Evolutionary conservation across 345 rosid genomes (phyloP).

Genomic region (Mercurialis annua): DNA sequence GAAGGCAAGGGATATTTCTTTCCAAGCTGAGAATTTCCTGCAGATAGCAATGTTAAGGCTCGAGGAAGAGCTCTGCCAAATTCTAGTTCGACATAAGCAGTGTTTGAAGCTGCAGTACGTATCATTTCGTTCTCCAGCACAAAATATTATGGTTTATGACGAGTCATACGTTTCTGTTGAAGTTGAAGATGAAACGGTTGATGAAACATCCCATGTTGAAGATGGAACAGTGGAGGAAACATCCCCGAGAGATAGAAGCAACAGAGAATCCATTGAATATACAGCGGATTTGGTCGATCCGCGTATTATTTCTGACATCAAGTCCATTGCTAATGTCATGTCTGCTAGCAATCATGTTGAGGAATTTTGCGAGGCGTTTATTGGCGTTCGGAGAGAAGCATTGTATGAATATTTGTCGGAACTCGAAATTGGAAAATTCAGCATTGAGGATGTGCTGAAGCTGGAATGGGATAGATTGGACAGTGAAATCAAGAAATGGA

Average conservation of each 20-base stretch:
- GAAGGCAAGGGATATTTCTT: conserved; percentile 43
- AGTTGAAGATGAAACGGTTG: conserved; percentile 45
- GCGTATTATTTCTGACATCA: conserved; percentile 44
- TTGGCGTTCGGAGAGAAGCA: conserved; percentile 47
- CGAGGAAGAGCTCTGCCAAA: conserved; percentile 60
- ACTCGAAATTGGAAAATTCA: conserved; percentile 47
- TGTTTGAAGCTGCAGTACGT: conserved; percentile 34
- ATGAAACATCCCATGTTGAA: conserved; percentile 36
- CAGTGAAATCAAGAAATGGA: conserved; percentile 64
- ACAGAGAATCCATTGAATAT: conserved; percentile 22
- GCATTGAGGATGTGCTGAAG: conserved; percentile 55
- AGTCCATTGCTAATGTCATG: conserved; percentile 66
- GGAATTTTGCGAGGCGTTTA: conserved; percentile 52
- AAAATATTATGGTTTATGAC: conserved; percentile 39
- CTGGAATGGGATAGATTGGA: conserved; percentile 53
- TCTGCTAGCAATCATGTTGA: conserved; percentile 47
- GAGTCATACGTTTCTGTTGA: conserved; percentile 62
- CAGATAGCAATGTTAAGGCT: conserved; percentile 77
- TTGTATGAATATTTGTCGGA: conserved; percentile 48
- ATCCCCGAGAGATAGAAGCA: conserved; percentile 23
- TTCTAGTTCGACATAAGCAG: conserved; percentile 43
- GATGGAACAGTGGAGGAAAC: conserved; percentile 39
- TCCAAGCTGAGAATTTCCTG: conserved; percentile 41
- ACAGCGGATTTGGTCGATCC: conserved; percentile 51
- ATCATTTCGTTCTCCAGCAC: conserved; percentile 36